Base-by-base conservation (phyloP, 1,284 basidiomycete genomes). In the Quambalaria eucalypti region DNA sequence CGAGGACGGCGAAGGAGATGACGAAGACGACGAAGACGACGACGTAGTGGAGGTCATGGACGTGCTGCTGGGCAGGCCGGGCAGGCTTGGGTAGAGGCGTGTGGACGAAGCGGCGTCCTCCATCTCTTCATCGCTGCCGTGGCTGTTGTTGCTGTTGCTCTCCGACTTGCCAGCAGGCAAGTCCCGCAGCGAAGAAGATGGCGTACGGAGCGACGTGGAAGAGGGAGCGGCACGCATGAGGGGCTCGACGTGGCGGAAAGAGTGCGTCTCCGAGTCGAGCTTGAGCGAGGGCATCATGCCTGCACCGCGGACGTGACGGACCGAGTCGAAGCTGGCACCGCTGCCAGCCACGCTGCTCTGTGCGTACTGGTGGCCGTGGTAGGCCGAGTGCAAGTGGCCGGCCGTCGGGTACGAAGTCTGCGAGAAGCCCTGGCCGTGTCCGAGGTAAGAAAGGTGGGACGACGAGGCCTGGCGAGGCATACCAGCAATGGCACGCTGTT, bases 161-260 rank as follows among this genome's bases (percentile, higher is more conserved):
- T 5, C 3, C 36, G 36, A 12, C 16, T 39, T 14, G 36, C 16
- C 21, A 21, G 16, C 36, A 39, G 36, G 21, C 36, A n/a, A 12
- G 16, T 39, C 36, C 21, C 21, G 36, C 36, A 21, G 36, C 21
- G 33, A 39, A 16, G 38, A 28, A 8, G 72, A 71, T 19, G 65
- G 65, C 3, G 69, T 68, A 16, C 72, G 62, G 9, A 64, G n/a
- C 9, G 31, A 33, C 31, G 31, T 8, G 31, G 33, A 39, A 16
- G 38, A 28, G 9, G 72, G 72, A n/a, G 65, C 67, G 4, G 69
- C 69, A 16, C 72, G 62, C 14, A 64, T 71, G 14, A 74, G 64
- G 1, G 71, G 63, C 55, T 72, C 69, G 4, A 73, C 71, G 36
- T 62, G 61, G 14, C 72, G 61, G 59, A 66, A 74, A 36, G 55